Percentiles rank a stretch among this genome's conserved stretches.
phyloP scores from a whole-genome alignment of 208 protist genomes.

The Perkinsela sp. region DNA sequence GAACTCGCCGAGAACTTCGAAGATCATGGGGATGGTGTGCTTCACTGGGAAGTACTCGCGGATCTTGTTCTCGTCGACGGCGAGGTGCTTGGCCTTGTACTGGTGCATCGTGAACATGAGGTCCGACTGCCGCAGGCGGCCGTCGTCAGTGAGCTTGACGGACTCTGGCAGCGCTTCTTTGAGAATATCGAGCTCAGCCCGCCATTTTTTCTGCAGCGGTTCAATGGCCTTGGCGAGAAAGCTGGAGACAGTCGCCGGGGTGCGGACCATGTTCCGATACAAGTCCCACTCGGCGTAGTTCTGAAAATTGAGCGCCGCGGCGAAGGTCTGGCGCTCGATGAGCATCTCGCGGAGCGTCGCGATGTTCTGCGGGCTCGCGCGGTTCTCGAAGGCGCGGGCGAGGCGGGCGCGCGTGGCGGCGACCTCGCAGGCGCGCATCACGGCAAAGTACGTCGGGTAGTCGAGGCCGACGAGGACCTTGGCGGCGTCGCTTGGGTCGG shows the following conservation, averaged over 20 bases:
- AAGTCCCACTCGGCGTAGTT: slow-evolving; percentile 34
- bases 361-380: slow-evolving; percentile 29
- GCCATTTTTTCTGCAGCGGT: slow-evolving; percentile 37
- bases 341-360: slow-evolving; percentile 23
- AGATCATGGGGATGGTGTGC: slow-evolving; percentile 28
- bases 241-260: slow-evolving; percentile 14
- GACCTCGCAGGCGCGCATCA: slow-evolving; percentile 49
- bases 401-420: slow-evolving; percentile 24
- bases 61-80: slow-evolving; percentile 40
- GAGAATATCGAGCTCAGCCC: slow-evolving; percentile 18
- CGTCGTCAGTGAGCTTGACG: slow-evolving; percentile 21
- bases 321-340: slow-evolving; percentile 26
- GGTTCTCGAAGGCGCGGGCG: slow-evolving; percentile 22
- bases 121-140: slow-evolving; percentile 25
- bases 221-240: slow-evolving; percentile 33
- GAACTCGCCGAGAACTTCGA: slow-evolving; percentile 45
- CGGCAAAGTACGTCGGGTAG: slow-evolving; percentile 48
- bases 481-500: slow-evolving; percentile 8
- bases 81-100: slow-evolving; percentile 33
- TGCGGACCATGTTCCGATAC: slow-evolving; percentile 43
- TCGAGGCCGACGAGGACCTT: slow-evolving; percentile 32
- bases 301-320: slow-evolving; percentile 18
- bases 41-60: slow-evolving; percentile 56
- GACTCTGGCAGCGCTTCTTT: slow-evolving; percentile 26
- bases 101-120: slow-evolving; percentile 46